phyloP scores from a whole-genome alignment of 1,284 basidiomycete genomes.

The Rhodotorula sp. region DNA sequence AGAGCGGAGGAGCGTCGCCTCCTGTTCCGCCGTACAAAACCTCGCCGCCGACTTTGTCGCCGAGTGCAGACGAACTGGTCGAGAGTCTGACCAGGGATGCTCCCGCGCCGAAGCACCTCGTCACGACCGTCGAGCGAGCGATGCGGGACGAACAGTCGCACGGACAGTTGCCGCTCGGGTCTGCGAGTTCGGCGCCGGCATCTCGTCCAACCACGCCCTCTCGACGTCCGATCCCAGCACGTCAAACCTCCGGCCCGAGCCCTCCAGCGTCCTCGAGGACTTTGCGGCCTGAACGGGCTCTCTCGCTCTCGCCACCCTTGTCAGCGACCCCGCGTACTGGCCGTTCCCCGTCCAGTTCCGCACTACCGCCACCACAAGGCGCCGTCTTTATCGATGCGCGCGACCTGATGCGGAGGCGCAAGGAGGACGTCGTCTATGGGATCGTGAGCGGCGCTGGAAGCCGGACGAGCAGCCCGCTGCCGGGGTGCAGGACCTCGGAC shows the following conservation, averaged over 20 bases:
- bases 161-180: not conserved
- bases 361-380: constrained; percentile 38
- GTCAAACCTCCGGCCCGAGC: not conserved
- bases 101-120: constrained; percentile 10
- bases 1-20: not conserved
- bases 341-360: constrained; percentile 40
- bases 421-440: constrained; percentile 46
- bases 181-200: not conserved
- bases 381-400: constrained; percentile 46
- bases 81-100: not conserved
- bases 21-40: not conserved
- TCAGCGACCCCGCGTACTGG: constrained; percentile 13
- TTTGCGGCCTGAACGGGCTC: not conserved
- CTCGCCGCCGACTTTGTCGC: not conserved
- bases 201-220: not conserved
- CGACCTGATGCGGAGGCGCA: constrained; percentile 45
- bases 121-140: constrained; percentile 22
- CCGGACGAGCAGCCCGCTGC: not conserved
- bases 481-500: not conserved
- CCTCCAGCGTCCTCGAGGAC: not conserved
- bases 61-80: not conserved
- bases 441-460: constrained; percentile 12
- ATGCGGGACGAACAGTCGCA: constrained; percentile 7
- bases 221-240: not conserved
- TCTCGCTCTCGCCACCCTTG: constrained; percentile 16